phyloP scores from a whole-genome alignment of 331 rosid species.

The Acacia pycnantha region DNA sequence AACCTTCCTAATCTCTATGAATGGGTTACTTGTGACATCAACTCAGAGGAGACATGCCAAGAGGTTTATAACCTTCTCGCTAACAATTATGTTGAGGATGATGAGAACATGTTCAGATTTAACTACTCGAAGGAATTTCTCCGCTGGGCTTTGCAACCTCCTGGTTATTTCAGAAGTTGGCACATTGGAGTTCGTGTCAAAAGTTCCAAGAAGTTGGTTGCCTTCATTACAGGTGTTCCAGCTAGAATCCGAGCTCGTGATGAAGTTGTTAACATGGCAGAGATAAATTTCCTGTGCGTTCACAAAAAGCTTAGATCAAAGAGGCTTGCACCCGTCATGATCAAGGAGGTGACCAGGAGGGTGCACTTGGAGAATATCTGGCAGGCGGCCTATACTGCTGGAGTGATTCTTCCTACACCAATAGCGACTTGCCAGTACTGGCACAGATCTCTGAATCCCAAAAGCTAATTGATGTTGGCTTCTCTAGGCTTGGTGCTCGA shows the following conservation, averaged over 20 bases:
- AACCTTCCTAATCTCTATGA: slow-evolving; percentile 79
- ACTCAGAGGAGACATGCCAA: slow-evolving; percentile 56
- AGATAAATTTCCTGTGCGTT: slow-evolving; percentile 87
- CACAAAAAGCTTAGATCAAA: slow-evolving; percentile 94
- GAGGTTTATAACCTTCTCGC: slow-evolving; percentile 80
- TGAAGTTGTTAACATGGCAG: slow-evolving; percentile 81
- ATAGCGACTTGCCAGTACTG: slow-evolving; percentile 90
- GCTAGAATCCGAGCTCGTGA: slow-evolving; percentile 81
- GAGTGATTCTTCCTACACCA: slow-evolving; percentile 93
- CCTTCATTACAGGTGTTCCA: slow-evolving; percentile 86
- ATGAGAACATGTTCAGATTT: slow-evolving; percentile 92
- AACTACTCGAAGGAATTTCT: slow-evolving; percentile 90
- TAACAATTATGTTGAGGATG: slow-evolving; percentile 91
- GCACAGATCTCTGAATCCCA: slow-evolving; percentile 95
- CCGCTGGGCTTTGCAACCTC: slow-evolving; percentile 92
- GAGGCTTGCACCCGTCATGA: slow-evolving; percentile 98
- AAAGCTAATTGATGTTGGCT: slow-evolving; percentile 96
- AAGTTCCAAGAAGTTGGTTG: slow-evolving; percentile 83
- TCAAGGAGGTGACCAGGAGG: slow-evolving; percentile 95
- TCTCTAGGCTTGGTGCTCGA: slow-evolving; percentile 90
- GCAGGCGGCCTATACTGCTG: slow-evolving; percentile 97
- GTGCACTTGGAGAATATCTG: slow-evolving; percentile 92
- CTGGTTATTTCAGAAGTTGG: slow-evolving; percentile 81
- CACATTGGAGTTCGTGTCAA: slow-evolving; percentile 92
- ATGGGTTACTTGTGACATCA: slow-evolving; percentile 87